phyloP scores from a whole-genome alignment of 139 green algal genomes.

The Coccomyxa sp. region DNA sequence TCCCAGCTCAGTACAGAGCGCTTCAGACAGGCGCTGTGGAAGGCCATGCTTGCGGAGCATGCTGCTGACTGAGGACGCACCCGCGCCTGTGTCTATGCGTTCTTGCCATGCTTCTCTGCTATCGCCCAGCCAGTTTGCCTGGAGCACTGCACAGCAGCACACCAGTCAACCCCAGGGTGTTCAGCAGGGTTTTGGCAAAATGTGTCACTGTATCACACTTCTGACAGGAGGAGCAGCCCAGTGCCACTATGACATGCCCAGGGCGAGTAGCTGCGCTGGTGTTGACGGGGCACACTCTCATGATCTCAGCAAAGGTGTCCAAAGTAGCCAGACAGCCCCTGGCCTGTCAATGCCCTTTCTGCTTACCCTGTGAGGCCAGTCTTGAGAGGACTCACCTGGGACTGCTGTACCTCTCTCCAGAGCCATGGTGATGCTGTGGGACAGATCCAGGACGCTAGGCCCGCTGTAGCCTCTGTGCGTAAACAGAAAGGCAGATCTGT shows the following conservation, averaged over 20 bases:
- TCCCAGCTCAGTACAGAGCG: constrained; percentile 54
- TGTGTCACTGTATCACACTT: neutral
- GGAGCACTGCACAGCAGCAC: constrained; percentile 19
- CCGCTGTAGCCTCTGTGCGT: constrained; percentile 81
- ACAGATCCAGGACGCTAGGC: constrained; percentile 79
- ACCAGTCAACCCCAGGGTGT: neutral
- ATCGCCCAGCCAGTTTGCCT: constrained; percentile 62
- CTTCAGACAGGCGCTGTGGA: constrained; percentile 66
- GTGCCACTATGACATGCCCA: neutral
- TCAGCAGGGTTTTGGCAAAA: neutral
- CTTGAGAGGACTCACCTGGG: constrained; percentile 18
- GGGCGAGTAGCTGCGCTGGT: neutral
- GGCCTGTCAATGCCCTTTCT: too few species aligned
- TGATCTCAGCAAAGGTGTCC: neutral
- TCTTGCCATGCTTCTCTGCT: constrained; percentile 45
- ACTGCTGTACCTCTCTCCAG: constrained; percentile 13
- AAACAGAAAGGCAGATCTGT: constrained; percentile 78
- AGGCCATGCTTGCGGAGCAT: constrained; percentile 52
- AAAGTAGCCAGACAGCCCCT: neutral
- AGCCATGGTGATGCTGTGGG: constrained; percentile 56
- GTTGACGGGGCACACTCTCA: neutral
- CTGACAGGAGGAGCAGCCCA: neutral
- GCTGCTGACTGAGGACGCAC: constrained; percentile 31
- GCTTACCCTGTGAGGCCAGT: neutral
- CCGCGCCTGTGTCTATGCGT: constrained; percentile 27